phyloP scores from a whole-genome alignment of 1,284 basidiomycete genomes.

The Boletus semigastroideus region DNA sequence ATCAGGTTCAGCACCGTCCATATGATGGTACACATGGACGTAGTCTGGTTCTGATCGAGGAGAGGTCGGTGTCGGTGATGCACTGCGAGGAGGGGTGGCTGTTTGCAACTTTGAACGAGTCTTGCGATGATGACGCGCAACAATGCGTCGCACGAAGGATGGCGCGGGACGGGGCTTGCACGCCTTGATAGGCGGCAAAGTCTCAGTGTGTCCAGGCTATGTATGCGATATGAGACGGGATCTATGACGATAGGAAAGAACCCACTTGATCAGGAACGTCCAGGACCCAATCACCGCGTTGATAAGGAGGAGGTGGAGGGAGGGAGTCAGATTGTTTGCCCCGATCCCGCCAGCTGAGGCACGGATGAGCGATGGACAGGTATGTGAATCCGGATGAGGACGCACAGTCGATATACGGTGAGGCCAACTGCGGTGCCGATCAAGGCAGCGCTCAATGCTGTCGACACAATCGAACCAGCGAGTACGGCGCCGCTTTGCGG shows the following conservation, averaged over 20 bases:
- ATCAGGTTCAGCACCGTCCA: slow-evolving; percentile 19
- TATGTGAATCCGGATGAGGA: slow-evolving; percentile 14
- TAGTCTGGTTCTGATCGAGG: slow-evolving; percentile 42
- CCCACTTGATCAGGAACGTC: slow-evolving; percentile 25
- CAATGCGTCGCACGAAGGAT: slow-evolving; percentile 33
- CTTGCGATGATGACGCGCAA: slow-evolving; percentile 37
- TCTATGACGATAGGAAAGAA: not conserved
- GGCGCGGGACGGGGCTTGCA: slow-evolving; percentile 31
- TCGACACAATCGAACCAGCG: slow-evolving; percentile 75
- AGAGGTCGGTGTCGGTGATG: slow-evolving; percentile 30
- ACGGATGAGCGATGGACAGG: slow-evolving; percentile 4
- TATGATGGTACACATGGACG: slow-evolving; percentile 13
- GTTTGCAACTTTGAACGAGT: slow-evolving; percentile 27
- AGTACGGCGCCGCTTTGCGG: slow-evolving; percentile 64
- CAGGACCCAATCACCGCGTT: slow-evolving; percentile 56
- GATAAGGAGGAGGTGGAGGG: slow-evolving; percentile 61
- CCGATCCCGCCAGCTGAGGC: slow-evolving; percentile 60
- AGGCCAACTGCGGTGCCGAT: slow-evolving; percentile 81
- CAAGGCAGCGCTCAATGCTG: slow-evolving; percentile 75
- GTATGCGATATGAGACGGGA: slow-evolving; percentile 9
- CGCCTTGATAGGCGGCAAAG: slow-evolving; percentile 23
- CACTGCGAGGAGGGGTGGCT: slow-evolving; percentile 27
- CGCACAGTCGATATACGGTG: slow-evolving; percentile 79
- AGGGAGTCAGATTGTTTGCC: slow-evolving; percentile 49
- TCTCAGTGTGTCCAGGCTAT: slow-evolving; percentile 23